Base-by-base conservation (phyloP, 495 filamentous ascomycete species). In the Neurospora terricola region DNA sequence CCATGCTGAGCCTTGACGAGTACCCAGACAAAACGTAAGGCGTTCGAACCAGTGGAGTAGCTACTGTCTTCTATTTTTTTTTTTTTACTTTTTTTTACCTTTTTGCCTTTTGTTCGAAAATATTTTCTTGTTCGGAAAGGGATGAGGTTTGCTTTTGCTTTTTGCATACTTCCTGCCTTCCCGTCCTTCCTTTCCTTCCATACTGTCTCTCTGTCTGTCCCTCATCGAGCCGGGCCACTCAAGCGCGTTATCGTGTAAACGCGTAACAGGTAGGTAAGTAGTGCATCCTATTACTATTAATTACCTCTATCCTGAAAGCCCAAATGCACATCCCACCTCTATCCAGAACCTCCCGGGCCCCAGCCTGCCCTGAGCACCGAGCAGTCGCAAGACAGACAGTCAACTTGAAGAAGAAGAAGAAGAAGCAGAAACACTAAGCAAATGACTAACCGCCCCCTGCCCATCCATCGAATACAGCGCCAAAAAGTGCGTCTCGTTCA, bases 391-490 rank as follows among this genome's bases (percentile, higher is more conserved):
- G 6, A n/a, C 40, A 18, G 18, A 10, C 18, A n/a, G 7, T 45
- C 18, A n/a, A 10, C 18, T 4, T 4, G 38, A 39, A 39, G 14
- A 16, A 40, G 5, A 40, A 40, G 39, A 40, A 10, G 3, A 38
- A 38, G 38, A 4, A 11, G 8, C 14, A 40, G 14, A 11, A 62
- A 62, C 54, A 62, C 54, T 1, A 14, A 8, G 12, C 11, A 62
- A 62, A 62, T 62, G 54, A 27, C 54, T 27, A 14, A 80, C 78
- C 14, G 78, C 78, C 23, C 83, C 82, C 6, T 77, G 70, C 4
- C 79, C 82, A 39, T 78, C 75, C 66, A 73, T 78, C 69, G 83
- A 80, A 69, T 82, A 81, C 76, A 85, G 27, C 34, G 79, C 80
- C 73, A 85, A 72, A 42, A 86, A 80, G 36, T 73, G 77, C 18